A percentile compares a stretch with the other conserved stretches of the same genome.
Conservation (phyloP, 768 basidiomycete species). For the Suillus paluster region DNA sequence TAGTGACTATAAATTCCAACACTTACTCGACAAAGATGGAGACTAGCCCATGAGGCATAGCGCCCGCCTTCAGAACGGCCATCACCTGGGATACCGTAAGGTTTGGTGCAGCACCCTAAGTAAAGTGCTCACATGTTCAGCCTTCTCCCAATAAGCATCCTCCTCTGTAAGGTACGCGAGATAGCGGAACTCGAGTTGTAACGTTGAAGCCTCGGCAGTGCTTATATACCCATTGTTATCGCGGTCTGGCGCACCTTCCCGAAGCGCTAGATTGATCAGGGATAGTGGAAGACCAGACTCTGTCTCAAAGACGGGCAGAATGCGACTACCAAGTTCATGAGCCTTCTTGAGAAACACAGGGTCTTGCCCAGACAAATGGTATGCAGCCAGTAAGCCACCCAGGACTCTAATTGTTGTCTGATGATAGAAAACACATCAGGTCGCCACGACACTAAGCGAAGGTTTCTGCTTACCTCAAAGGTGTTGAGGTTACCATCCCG, state of each 20-base stretch:
- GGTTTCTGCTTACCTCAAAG: conserved; percentile 71
- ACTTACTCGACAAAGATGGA: conserved; percentile 85
- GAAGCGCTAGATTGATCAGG: conserved; percentile 69
- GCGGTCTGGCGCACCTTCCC: conserved; percentile 60
- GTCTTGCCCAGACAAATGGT: conserved; percentile 75
- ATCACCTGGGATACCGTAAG: conserved; percentile 55
- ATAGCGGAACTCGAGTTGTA: conserved; percentile 92
- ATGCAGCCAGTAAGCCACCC: conserved; percentile 87
- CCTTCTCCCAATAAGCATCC: conserved; percentile 79
- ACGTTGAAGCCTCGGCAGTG: conserved; percentile 85
- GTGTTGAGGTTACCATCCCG: conserved; percentile 81
- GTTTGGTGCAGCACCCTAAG: neutral
- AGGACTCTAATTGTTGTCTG: conserved; percentile 93
- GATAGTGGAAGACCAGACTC: conserved; percentile 82
- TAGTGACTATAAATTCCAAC: conserved; percentile 5
- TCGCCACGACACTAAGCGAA: neutral
- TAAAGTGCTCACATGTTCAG: conserved; percentile 57
- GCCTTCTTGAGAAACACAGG: conserved; percentile 76
- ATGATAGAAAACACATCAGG: conserved; percentile 9
- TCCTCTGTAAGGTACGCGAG: conserved; percentile 80
- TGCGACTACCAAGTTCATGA: conserved; percentile 82
- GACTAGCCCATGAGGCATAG: conserved; percentile 72
- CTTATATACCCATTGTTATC: conserved; percentile 69
- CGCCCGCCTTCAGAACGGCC: conserved; percentile 65
- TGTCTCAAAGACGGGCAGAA: conserved; percentile 83